Percentiles rank a stretch among this genome's conserved stretches.
Conservation (phyloP, 192 early-diverging fungal genomes). For the Podila clonocystis region DNA sequence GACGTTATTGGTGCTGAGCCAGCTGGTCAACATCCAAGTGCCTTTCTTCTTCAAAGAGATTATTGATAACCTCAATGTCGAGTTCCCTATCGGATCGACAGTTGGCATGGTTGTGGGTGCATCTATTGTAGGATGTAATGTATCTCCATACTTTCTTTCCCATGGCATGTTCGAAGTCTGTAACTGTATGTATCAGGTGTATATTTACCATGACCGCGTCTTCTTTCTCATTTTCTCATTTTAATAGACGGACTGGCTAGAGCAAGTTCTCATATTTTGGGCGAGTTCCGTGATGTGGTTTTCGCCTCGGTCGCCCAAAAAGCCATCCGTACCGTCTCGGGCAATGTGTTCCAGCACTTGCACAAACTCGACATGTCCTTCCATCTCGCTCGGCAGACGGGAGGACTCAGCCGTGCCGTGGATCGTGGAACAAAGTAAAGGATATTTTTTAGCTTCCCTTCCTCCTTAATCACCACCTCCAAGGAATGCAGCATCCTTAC, state of each 20-base stretch:
- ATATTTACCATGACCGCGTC: constrained; percentile 73
- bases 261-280: constrained; percentile 75
- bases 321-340: constrained; percentile 81
- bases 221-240: constrained; percentile 61
- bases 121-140: constrained; percentile 80
- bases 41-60: constrained; percentile 92
- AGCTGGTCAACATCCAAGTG: constrained; percentile 88
- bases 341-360: constrained; percentile 86
- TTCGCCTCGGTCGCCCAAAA: constrained; percentile 88
- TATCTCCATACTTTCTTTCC: not conserved
- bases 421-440: constrained; percentile 77
- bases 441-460: not conserved
- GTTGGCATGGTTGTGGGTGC: constrained; percentile 82
- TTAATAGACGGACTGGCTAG: constrained; percentile 78
- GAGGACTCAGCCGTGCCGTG: constrained; percentile 89
- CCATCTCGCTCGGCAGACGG: constrained; percentile 90
- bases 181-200: no score
- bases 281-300: constrained; percentile 87
- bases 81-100: constrained; percentile 65
- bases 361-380: constrained; percentile 82
- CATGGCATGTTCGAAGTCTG: not conserved
- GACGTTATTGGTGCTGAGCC: constrained; percentile 72
- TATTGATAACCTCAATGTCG: constrained; percentile 81
- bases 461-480: not conserved
- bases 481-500: constrained; percentile 78